Percentiles rank a stretch among this genome's conserved stretches.
phyloP scores from a whole-genome alignment of 2,329 filamentous ascomycete species.

The Sporothrix schenckii region DNA sequence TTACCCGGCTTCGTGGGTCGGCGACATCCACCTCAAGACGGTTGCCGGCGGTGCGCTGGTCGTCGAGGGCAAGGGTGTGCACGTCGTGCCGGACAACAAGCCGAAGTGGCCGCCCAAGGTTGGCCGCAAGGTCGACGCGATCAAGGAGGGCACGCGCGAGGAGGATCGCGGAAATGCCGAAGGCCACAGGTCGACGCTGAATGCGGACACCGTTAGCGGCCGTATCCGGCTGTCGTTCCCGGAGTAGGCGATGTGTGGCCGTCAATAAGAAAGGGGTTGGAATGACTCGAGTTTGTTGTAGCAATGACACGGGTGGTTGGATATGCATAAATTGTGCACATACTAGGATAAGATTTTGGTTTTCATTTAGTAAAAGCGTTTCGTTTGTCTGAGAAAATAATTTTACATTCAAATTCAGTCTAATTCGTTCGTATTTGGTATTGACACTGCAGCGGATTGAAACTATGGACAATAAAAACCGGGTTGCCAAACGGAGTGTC shows the following conservation, averaged over 20 bases:
- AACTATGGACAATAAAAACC: not conserved
- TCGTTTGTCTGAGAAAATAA: not conserved
- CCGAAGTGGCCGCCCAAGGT: conserved; percentile 30
- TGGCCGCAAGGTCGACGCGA: conserved; percentile 19
- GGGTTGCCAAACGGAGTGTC: not conserved
- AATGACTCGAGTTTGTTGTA: not conserved
- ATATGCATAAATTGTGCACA: not conserved
- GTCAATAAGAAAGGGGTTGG: not conserved
- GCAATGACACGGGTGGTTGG: not conserved
- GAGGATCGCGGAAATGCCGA: not conserved
- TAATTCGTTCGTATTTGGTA: conserved; percentile 4
- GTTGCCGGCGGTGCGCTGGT: conserved; percentile 47
- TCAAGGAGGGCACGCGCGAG: conserved; percentile 32
- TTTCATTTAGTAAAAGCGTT: conserved; percentile 14
- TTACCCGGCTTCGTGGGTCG: conserved; percentile 57
- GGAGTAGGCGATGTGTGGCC: not conserved
- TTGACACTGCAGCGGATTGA: not conserved
- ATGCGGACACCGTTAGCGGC: conserved; percentile 27
- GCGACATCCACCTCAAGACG: conserved; percentile 47
- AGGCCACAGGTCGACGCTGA: conserved; percentile 12
- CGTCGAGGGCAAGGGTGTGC: conserved; percentile 50
- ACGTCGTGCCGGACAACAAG: conserved; percentile 42
- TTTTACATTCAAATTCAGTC: not conserved
- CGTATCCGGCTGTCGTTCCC: conserved; percentile 31
- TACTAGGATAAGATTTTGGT: not conserved